Percentiles rank a stretch among this genome's conserved stretches.
phyloP scores from a whole-genome alignment of 305 asterid species.

The Solanum hybrid region DNA sequence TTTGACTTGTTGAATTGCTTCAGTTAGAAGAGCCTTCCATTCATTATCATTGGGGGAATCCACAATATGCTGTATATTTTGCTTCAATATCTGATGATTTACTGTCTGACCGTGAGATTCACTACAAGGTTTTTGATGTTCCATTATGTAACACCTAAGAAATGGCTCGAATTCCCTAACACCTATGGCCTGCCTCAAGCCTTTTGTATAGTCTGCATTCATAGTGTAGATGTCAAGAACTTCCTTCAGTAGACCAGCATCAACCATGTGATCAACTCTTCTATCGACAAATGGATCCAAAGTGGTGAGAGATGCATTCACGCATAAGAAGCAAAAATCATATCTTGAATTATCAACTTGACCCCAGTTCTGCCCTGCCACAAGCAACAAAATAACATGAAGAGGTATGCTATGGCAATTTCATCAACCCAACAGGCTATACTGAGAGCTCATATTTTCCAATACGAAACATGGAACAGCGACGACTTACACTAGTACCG shows the following conservation, averaged over 20 bases:
- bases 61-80: conserved; percentile 21
- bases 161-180: conserved; percentile 76
- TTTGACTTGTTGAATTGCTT: conserved; percentile 61
- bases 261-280: conserved; percentile 77
- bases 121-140: conserved; percentile 13
- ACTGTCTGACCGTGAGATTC: background rate
- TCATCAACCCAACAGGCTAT: background rate
- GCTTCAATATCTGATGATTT: conserved; percentile 21
- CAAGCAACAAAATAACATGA: conserved; percentile 25
- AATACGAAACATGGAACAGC: background rate
- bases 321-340: conserved; percentile 70
- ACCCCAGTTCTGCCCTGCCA: conserved; percentile 99
- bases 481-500: background rate
- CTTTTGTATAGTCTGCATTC: conserved; percentile 77
- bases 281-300: conserved; percentile 64
- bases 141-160: conserved; percentile 31
- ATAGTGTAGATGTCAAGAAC: conserved; percentile 49
- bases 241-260: conserved; percentile 67
- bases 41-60: conserved; percentile 24
- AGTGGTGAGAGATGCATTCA: conserved; percentile 76
- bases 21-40: conserved; percentile 32
- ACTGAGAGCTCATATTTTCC: background rate
- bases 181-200: conserved; percentile 88
- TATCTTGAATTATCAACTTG: conserved; percentile 59
- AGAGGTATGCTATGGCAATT: background rate